These are phyloP conservation scores for Suhomyces emberorum DNA, from an alignment of 805 yeast genomes.

Conservation along the genomic window DNA sequence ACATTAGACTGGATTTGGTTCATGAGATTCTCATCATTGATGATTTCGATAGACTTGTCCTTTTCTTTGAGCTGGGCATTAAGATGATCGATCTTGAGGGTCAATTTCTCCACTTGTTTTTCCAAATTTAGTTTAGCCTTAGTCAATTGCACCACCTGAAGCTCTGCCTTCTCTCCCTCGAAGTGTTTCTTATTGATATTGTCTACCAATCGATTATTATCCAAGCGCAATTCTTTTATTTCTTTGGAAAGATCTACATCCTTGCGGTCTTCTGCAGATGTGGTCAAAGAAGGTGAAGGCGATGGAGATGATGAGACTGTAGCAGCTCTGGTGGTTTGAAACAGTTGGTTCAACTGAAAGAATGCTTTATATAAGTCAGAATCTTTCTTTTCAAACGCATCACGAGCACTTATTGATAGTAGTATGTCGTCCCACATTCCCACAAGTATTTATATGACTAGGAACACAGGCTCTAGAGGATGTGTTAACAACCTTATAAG, in stretches of 20 bases:
- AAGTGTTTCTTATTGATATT: slow-evolving; percentile 8
- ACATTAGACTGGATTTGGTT: slow-evolving; percentile 56
- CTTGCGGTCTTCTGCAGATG: not conserved
- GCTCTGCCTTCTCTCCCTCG: slow-evolving; percentile 4
- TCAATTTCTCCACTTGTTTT: slow-evolving; percentile 15
- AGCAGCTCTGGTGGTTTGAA: slow-evolving; percentile 7
- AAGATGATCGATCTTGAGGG: slow-evolving; percentile 19
- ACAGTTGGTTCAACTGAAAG: slow-evolving; percentile 21
- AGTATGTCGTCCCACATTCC: slow-evolving; percentile 18
- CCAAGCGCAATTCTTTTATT: slow-evolving; percentile 12
- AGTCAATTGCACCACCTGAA: slow-evolving; percentile 1
- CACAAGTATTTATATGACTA: no score
- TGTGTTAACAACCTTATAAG: no score
- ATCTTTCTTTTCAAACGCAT: slow-evolving; percentile 31
- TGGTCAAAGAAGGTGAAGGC: slow-evolving; percentile 2
- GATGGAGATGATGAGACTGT: slow-evolving; percentile 1
- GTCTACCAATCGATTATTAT: not conserved
- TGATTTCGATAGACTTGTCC: slow-evolving; percentile 52
- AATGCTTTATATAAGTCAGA: slow-evolving; percentile 32
- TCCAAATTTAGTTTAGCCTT: slow-evolving; percentile 13
- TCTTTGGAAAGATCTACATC: slow-evolving; percentile 10
- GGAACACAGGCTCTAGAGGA: no score
- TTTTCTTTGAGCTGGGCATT: slow-evolving; percentile 39
- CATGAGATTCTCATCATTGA: slow-evolving; percentile 67
- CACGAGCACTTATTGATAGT: slow-evolving; percentile 26